Base-by-base conservation (phyloP, 345 rosid species). In the Melaleuca alternifolia region DNA sequence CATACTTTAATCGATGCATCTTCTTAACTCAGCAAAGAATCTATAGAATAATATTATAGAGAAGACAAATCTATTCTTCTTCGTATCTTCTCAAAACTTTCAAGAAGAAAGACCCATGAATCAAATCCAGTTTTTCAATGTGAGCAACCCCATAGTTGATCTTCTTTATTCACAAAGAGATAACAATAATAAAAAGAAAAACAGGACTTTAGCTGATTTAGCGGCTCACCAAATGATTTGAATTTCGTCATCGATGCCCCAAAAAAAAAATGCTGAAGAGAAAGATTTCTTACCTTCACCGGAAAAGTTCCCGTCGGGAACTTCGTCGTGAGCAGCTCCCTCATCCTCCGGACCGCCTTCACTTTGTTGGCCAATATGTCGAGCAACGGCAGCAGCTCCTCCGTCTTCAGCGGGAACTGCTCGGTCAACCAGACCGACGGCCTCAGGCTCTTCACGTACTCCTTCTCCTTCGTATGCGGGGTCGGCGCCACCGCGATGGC, bases 381-480 rank as follows among this genome's bases (percentile, higher is more conserved):
- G 0, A 97, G 98, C 85, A 97, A 89, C 88, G 99, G 99, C 87
- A 96, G 89, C 21, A 97, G 85, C 90, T 98, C 99, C 79, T 97
- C 99, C 85, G 95, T 96, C 88, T 95, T 94, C 52, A 97, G 88
- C 84, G 99, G 99, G 65, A 97, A 96, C 83, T 97, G 96, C 14
- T 96, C 99, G 88, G 99, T 97, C 82, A 97, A 86, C 99, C 99
- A 97, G 12, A 97, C 95, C 2, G 98, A 95, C 76, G 99, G 99
- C 87, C 93, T 91, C 53, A 97, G 86, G 87, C 96, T 96, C 87
- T 91, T 92, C 54, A 96, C 92, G 88, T 90, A 93, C 87, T 97
- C 99, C 87, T 96, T 96, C 88, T 96, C 99, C 92, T 95, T 96
- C 18, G 94, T 93, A 76, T 88, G 97, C 46, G 96, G 96, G 48